Evolutionary conservation across 2,329 filamentous ascomycete species (phyloP).

Genomic region (Fusarium albidum): DNA sequence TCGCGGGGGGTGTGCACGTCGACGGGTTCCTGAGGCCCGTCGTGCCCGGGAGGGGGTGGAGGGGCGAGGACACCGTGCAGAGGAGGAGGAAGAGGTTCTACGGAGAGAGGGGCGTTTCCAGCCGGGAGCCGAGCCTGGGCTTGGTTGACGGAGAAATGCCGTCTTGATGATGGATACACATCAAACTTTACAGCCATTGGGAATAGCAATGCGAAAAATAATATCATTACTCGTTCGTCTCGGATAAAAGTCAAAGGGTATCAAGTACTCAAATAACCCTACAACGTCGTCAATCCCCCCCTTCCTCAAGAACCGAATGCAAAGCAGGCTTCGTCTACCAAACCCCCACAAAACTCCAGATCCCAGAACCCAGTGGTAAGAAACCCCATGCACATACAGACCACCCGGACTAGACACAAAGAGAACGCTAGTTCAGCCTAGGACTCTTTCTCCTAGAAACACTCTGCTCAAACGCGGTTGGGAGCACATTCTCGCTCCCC

Average conservation of each 20-base stretch:
- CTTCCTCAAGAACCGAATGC: conserved; percentile 19
- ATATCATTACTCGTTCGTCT: conserved; percentile 28
- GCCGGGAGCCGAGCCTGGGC: conserved; percentile 22
- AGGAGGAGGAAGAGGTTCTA: conserved; percentile 43
- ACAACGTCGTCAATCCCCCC: conserved; percentile 27
- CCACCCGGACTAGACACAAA: too few relatives aligned
- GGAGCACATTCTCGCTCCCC: conserved; percentile 62
- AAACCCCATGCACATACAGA: not conserved
- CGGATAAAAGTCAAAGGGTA: conserved; percentile 44
- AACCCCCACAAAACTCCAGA: conserved; percentile 29
- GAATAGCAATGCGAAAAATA: conserved; percentile 16
- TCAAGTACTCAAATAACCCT: conserved; percentile 46
- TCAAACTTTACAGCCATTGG: not conserved
- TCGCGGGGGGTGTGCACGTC: conserved; percentile 70
- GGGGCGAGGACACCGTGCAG: conserved; percentile 45
- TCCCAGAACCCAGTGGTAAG: conserved; percentile 8
- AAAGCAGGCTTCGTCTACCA: conserved; percentile 9
- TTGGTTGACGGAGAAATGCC: conserved; percentile 17
- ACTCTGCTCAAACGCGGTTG: conserved; percentile 55
- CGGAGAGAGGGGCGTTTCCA: conserved; percentile 23
- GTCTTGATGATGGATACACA: conserved; percentile 3
- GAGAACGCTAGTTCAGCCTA: conserved; percentile 53
- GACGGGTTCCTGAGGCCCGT: conserved; percentile 73
- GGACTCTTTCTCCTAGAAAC: conserved; percentile 63
- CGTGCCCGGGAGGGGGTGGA: conserved; percentile 57